Conservation (phyloP, 306 rosid genomes). For the Notholithocarpus densiflorus region DNA sequence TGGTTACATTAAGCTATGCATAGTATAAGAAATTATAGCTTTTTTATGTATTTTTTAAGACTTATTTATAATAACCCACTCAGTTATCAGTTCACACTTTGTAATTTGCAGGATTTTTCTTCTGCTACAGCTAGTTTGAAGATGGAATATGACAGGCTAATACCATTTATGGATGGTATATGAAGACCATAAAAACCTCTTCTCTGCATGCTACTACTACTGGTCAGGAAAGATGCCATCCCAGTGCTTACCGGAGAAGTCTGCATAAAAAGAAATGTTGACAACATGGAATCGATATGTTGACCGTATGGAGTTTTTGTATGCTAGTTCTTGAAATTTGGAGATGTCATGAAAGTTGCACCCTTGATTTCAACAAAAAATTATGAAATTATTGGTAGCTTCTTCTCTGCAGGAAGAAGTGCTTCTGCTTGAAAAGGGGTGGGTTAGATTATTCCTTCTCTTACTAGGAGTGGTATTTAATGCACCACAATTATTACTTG, state of each 20-base stretch:
- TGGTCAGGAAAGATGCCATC: constrained; percentile 22
- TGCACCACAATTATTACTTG: background rate
- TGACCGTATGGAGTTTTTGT: background rate
- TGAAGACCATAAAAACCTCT: constrained; percentile 4
- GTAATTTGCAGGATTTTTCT: constrained; percentile 46
- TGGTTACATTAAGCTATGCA: constrained; percentile 19
- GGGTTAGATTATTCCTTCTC: background rate
- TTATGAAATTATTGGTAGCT: background rate
- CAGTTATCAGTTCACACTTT: constrained; percentile 30
- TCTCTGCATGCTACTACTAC: constrained; percentile 17
- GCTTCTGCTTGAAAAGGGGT: background rate
- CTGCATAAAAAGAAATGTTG: constrained; percentile 12
- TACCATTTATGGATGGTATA: constrained; percentile 14
- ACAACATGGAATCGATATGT: background rate
- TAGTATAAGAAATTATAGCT: constrained; percentile 23
- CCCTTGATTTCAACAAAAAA: background rate
- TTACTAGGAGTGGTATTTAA: background rate
- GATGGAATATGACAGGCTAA: constrained; percentile 23
- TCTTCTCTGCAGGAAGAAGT: background rate
- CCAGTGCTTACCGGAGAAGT: constrained; percentile 5
- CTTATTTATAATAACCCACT: constrained; percentile 20
- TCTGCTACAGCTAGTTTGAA: constrained; percentile 13
- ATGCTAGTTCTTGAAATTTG: background rate
- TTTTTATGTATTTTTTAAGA: constrained; percentile 13
- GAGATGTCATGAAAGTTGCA: background rate